Percentiles rank a stretch among this genome's conserved stretches.
Evolutionary conservation across 31 red algal species (phyloP).

Genomic region (Pterothamnion heteromorphum): DNA sequence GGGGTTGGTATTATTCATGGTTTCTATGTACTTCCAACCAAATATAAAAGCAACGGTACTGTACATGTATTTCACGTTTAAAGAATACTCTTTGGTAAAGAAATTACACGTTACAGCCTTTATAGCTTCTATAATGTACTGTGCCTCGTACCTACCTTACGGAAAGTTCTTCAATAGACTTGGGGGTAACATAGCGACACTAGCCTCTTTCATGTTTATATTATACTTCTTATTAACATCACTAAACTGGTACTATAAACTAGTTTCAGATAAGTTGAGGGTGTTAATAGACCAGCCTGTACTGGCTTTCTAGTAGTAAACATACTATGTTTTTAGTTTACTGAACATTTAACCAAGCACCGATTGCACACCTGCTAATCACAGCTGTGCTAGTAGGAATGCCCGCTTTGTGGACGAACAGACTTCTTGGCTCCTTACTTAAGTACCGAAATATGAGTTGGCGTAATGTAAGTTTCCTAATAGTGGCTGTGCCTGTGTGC

Average conservation of each 20-base stretch:
- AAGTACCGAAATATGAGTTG: too few species aligned
- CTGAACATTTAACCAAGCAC: neutral
- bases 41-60: neutral
- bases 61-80: neutral
- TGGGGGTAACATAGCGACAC: neutral
- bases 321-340: neutral
- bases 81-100: neutral
- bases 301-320: neutral
- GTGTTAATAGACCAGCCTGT: neutral
- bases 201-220: neutral
- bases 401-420: too few species aligned
- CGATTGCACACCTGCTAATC: neutral
- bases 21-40: conserved; percentile 13
- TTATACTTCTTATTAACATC: neutral
- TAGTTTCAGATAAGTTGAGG: neutral
- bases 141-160: neutral
- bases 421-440: too few species aligned
- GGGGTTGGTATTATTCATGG: neutral
- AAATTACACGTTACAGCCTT: neutral
- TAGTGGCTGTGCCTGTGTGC: too few species aligned
- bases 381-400: neutral
- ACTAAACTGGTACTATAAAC: neutral
- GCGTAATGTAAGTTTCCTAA: too few species aligned
- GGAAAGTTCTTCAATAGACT: neutral
- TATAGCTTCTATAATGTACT: neutral